These are phyloP conservation scores for Vigna trinervia DNA, from an alignment of 306 rosid species.

Conservation along the genomic window DNA sequence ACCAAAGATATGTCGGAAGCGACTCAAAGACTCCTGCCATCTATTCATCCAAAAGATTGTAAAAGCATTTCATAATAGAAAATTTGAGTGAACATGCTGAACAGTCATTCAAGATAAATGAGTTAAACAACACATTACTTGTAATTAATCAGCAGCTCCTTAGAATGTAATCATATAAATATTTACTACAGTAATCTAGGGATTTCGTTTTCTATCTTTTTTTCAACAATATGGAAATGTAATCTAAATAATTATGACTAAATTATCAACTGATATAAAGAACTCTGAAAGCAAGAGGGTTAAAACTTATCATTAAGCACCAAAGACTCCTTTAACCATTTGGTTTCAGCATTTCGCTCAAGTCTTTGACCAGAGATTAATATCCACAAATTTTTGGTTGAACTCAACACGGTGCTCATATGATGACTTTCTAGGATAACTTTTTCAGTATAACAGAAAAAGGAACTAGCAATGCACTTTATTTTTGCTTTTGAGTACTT, in stretches of 20 bases:
- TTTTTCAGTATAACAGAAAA: background rate
- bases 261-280: slow-evolving; percentile 15
- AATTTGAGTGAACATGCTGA: slow-evolving; percentile 24
- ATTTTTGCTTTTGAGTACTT: background rate
- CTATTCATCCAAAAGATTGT: slow-evolving; percentile 54
- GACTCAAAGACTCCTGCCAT: slow-evolving; percentile 77
- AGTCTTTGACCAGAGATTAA: slow-evolving; percentile 12
- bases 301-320: slow-evolving; percentile 10
- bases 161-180: slow-evolving; percentile 2
- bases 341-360: slow-evolving; percentile 5
- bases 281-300: slow-evolving; percentile 10
- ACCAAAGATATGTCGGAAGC: slow-evolving; percentile 72
- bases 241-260: background rate
- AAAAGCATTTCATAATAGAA: slow-evolving; percentile 40
- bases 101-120: slow-evolving; percentile 4
- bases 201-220: background rate
- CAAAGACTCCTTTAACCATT: background rate
- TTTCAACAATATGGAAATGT: slow-evolving; percentile 12
- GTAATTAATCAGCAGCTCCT: background rate
- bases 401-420: slow-evolving; percentile 3
- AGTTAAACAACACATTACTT: slow-evolving; percentile 23
- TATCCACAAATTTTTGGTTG: slow-evolving; percentile 15
- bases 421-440: background rate
- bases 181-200: slow-evolving; percentile 34
- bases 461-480: background rate